Base-by-base conservation (phyloP, 495 filamentous ascomycete species). In the Rusavskia elegans region DNA sequence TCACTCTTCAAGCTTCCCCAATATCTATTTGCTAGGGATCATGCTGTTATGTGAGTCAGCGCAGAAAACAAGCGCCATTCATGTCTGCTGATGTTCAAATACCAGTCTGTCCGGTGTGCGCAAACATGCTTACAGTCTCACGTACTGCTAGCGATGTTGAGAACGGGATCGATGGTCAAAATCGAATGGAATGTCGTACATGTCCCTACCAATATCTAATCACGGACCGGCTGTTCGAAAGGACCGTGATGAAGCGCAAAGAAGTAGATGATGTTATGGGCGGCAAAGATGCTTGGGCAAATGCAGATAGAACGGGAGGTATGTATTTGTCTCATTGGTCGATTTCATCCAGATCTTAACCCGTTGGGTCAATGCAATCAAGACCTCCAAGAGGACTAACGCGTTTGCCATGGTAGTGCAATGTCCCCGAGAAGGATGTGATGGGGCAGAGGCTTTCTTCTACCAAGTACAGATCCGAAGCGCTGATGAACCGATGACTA, bases 401-500 rank as follows among this genome's bases (percentile, higher is more conserved):
- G 14, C 25, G 29, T 19, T 59, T 39, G 42, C 52, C 36, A 20
- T 55, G 20, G 53, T 67, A 73, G 80, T 84, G 38, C 84, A 87
- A 74, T 98, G 92, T 64, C 75, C 82, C 11, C 75, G 75, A 45
- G 79, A 85, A 37, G 69, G 73, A 41, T 98, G 92, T 69, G 73
- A 81, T 53, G 83, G 85, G 30, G 69, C 75, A 46, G 77, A 85
- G 68, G 92, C 93, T 36, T 93, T 86, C 53, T 96, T 87, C 76
- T 93, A 88, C 70, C 85, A 90, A 76, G 80, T 96, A 59, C 92
- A 98, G 76, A 97, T 95, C 69, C 82, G 92, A 53, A 94, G 87
- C 71, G 92, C 93, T 39, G 92, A 98, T 69, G 92, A 98, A 74
- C 92, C 92, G 49, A 95, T 95, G 88, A 98, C 92, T 45, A 86